Evolutionary conservation across 768 basidiomycete species (phyloP).

Genomic region (Psilocybe subaeruginosa): DNA sequence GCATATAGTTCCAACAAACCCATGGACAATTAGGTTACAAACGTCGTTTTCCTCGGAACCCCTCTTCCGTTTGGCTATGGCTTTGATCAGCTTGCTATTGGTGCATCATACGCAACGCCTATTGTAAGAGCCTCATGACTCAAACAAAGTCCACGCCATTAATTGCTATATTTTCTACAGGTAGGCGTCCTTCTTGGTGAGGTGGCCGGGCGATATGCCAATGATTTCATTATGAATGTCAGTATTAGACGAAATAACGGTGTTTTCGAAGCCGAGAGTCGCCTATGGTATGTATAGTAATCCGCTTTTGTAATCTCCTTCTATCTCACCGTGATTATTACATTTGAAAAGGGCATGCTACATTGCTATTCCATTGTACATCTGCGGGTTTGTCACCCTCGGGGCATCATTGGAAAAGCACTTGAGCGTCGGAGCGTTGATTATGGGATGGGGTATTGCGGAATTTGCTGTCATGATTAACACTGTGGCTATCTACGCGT

Average conservation of each 20-base stretch:
- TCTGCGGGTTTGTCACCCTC: slow-evolving; percentile 63
- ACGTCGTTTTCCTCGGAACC: slow-evolving; percentile 63
- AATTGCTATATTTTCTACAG: slow-evolving; percentile 22
- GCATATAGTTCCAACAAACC: neutral
- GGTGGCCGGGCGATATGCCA: slow-evolving; percentile 51
- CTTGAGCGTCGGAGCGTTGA: slow-evolving; percentile 52
- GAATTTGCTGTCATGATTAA: slow-evolving; percentile 60
- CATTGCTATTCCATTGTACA: slow-evolving; percentile 58
- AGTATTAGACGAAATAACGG: slow-evolving; percentile 54
- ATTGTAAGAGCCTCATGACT: slow-evolving; percentile 38
- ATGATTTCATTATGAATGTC: slow-evolving; percentile 53
- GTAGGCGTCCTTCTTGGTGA: slow-evolving; percentile 58
- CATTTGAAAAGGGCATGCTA: slow-evolving; percentile 56
- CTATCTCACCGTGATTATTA: neutral
- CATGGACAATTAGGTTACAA: slow-evolving; percentile 50
- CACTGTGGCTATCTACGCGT: slow-evolving; percentile 65
- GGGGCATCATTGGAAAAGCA: slow-evolving; percentile 60
- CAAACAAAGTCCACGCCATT: neutral
- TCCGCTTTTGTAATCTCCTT: neutral
- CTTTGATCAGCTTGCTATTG: slow-evolving; percentile 50
- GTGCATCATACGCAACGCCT: slow-evolving; percentile 57
- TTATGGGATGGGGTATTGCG: slow-evolving; percentile 73
- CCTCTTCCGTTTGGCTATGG: slow-evolving; percentile 58
- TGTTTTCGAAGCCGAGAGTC: slow-evolving; percentile 63
- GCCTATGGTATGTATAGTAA: slow-evolving; percentile 49